Evolutionary conservation across 768 basidiomycete species (phyloP).

Genomic region (Collybia sordida): DNA sequence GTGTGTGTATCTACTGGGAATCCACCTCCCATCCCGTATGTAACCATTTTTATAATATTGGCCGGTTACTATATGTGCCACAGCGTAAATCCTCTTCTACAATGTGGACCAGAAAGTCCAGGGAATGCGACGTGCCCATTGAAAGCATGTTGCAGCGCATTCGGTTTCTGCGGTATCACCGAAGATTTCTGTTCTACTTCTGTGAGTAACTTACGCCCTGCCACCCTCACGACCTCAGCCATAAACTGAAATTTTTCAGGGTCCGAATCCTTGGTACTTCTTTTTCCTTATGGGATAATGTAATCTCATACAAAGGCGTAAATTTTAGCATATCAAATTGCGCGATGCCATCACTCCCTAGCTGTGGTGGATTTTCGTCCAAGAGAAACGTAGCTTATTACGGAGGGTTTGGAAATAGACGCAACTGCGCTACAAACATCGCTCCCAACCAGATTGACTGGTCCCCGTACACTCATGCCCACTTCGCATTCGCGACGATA

Average conservation of each 20-base stretch:
- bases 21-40: constrained; percentile 20
- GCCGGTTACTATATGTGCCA: neutral
- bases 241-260: neutral
- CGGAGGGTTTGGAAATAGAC: constrained; percentile 17
- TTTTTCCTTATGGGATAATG: too few relatives aligned
- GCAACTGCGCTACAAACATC: neutral
- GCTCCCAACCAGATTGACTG: constrained; percentile 14
- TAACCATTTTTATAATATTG: neutral
- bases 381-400: constrained; percentile 20
- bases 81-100: constrained; percentile 14
- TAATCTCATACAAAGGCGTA: too few relatives aligned
- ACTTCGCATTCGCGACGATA: constrained; percentile 18
- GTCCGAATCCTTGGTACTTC: constrained; percentile 7
- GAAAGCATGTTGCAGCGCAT: constrained; percentile 23
- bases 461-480: constrained; percentile 12
- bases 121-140: constrained; percentile 19
- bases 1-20: constrained; percentile 21
- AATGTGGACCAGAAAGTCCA: constrained; percentile 21
- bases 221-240: too few relatives aligned
- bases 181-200: constrained; percentile 19
- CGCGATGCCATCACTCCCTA: constrained; percentile 5
- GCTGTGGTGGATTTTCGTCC: constrained; percentile 6
- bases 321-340: constrained; percentile 11
- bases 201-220: neutral
- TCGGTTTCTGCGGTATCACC: constrained; percentile 24